Evolutionary conservation across 116 monocot species (phyloP).

Genomic region (Posidonia oceanica): DNA sequence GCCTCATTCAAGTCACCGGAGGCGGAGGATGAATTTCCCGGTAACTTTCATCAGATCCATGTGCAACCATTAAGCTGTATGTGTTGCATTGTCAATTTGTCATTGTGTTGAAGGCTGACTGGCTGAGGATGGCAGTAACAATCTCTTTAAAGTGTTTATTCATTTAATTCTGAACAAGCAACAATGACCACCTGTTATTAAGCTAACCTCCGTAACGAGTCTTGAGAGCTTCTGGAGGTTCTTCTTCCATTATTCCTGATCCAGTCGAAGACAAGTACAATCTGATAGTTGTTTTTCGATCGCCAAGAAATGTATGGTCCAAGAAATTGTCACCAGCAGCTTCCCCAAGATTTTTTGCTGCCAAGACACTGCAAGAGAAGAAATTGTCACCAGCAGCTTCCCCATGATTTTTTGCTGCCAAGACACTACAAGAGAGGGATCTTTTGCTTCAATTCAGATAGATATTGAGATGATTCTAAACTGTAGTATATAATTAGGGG

Average conservation of each 20-base stretch:
- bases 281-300: conserved; percentile 54
- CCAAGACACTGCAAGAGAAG: conserved; percentile 58
- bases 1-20: too few relatives aligned
- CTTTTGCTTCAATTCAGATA: neutral
- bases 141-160: too few relatives aligned
- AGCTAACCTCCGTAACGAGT: conserved; percentile 57
- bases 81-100: too few relatives aligned
- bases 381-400: neutral
- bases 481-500: too few relatives aligned
- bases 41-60: too few relatives aligned
- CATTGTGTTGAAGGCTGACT: too few relatives aligned
- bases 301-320: conserved; percentile 58
- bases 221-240: conserved; percentile 61
- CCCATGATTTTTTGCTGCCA: neutral
- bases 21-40: too few relatives aligned
- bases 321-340: conserved; percentile 58
- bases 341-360: conserved; percentile 65
- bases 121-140: too few relatives aligned
- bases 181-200: too few relatives aligned
- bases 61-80: too few relatives aligned
- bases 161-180: too few relatives aligned
- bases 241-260: conserved; percentile 79
- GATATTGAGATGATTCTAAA: neutral
- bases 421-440: neutral
- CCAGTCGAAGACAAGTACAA: conserved; percentile 50